Percentiles rank a stretch among this genome's conserved stretches.
Evolutionary conservation across 495 filamentous ascomycete genomes (phyloP).

Genomic region (Neurospora tetrasperma): DNA sequence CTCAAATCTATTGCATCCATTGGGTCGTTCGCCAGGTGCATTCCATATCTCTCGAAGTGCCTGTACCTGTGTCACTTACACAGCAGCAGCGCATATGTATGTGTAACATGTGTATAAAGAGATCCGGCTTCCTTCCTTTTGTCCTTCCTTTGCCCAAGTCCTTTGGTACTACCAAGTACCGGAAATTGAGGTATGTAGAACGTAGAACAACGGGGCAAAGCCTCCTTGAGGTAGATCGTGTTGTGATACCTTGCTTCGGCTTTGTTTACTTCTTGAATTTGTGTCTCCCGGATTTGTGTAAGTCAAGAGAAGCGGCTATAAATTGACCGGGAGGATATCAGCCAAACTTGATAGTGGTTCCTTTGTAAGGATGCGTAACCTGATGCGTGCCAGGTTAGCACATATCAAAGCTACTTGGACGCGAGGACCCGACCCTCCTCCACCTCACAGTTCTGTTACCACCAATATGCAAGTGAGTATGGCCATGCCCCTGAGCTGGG

Average conservation of each 20-base stretch:
- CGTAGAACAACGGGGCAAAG: neutral
- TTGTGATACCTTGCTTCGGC: neutral
- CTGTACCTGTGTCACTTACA: neutral
- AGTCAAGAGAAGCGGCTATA: neutral
- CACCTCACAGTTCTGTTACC: neutral
- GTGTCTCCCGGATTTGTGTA: neutral
- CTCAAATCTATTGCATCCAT: neutral
- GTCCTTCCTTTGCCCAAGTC: neutral
- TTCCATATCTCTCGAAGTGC: neutral
- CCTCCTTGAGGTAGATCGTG: neutral
- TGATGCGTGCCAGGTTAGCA: neutral
- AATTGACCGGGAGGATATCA: neutral
- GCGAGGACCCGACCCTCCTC: neutral
- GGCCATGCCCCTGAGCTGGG: neutral
- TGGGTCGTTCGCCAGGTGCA: neutral
- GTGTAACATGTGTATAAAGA: neutral
- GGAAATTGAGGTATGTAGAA: neutral
- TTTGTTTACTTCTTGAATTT: neutral
- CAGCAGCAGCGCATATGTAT: neutral
- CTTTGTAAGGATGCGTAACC: neutral
- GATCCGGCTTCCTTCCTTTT: neutral
- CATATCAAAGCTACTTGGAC: neutral
- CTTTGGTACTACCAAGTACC: neutral
- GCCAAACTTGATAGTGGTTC: neutral
- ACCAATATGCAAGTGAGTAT: neutral